These are phyloP conservation scores for Trichoderma atrobrunneum DNA, from an alignment of 2,329 filamentous ascomycete species.

Conservation along the genomic window DNA sequence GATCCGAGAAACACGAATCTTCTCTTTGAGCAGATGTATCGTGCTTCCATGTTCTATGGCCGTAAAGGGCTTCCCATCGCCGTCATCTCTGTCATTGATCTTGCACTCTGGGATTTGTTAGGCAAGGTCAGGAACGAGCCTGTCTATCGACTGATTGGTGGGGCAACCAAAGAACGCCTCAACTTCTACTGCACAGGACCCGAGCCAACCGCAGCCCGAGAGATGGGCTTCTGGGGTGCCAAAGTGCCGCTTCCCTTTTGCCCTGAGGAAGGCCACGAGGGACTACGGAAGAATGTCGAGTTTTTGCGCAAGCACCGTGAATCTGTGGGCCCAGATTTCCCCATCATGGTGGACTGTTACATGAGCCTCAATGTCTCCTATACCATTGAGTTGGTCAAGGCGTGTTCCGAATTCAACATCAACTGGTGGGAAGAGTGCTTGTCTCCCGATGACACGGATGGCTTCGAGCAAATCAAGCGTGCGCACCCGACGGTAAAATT, in stretches of 20 bases:
- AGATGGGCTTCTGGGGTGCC: slow-evolving; percentile 85
- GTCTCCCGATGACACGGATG: slow-evolving; percentile 87
- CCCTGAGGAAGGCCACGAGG: slow-evolving; percentile 78
- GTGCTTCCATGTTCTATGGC: slow-evolving; percentile 93
- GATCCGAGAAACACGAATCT: slow-evolving; percentile 90
- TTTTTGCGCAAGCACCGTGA: slow-evolving; percentile 83
- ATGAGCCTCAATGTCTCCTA: slow-evolving; percentile 94
- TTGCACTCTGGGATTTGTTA: slow-evolving; percentile 87
- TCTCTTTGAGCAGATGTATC: slow-evolving; percentile 95
- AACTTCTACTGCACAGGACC: slow-evolving; percentile 96
- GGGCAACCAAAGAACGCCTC: slow-evolving; percentile 77
- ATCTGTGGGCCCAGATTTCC: slow-evolving; percentile 83
- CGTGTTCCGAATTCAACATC: slow-evolving; percentile 78
- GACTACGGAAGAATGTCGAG: slow-evolving; percentile 84
- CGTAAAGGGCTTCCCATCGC: slow-evolving; percentile 87
- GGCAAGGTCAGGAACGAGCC: slow-evolving; percentile 91
- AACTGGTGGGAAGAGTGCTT: slow-evolving; percentile 98
- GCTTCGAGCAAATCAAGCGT: slow-evolving; percentile 83
- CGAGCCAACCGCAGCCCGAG: slow-evolving; percentile 73
- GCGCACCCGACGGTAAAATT: slow-evolving; percentile 90
- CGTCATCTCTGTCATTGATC: slow-evolving; percentile 90
- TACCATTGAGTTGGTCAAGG: slow-evolving; percentile 86
- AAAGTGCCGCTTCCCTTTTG: slow-evolving; percentile 90
- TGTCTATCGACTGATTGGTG: slow-evolving; percentile 91
- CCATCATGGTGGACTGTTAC: slow-evolving; percentile 94